phyloP scores from a whole-genome alignment of 805 yeast species.

The Saturnispora galanensis region DNA sequence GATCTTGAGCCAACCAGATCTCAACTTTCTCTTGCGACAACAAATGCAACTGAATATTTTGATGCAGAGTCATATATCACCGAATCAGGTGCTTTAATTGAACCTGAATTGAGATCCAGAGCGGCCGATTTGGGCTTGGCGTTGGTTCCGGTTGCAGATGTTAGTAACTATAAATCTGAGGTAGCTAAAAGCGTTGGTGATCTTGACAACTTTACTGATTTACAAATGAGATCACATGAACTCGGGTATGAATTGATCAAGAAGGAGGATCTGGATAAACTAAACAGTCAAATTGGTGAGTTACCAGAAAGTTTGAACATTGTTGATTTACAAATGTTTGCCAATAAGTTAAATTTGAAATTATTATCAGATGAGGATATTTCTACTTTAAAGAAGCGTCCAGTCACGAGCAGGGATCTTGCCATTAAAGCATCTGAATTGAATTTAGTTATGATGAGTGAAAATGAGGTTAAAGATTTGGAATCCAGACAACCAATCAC shows the following conservation, averaged over 20 bases:
- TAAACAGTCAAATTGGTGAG: slow-evolving; percentile 8
- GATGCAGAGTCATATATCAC: slow-evolving; percentile 4
- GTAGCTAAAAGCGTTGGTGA: slow-evolving; percentile 17
- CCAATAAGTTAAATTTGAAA: slow-evolving; percentile 25
- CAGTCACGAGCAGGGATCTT: slow-evolving; percentile 25
- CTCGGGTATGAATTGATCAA: slow-evolving; percentile 16
- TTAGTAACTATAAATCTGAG: slow-evolving; percentile 16
- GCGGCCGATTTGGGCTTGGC: slow-evolving; percentile 23
- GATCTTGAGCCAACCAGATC: background rate
- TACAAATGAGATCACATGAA: slow-evolving; percentile 11
- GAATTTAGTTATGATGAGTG: slow-evolving; percentile 29
- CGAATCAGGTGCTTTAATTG: slow-evolving; percentile 1
- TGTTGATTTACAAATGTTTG: slow-evolving; percentile 13
- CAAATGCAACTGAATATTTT: slow-evolving; percentile 3
- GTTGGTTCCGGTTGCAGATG: slow-evolving; percentile 24
- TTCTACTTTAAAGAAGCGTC: slow-evolving; percentile 21
- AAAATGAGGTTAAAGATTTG: slow-evolving; percentile 16
- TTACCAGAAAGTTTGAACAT: slow-evolving; percentile 10
- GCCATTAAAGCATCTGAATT: slow-evolving; percentile 32
- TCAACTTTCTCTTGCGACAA: background rate
- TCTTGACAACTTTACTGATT: slow-evolving; percentile 3
- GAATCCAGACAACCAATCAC: slow-evolving; percentile 12
- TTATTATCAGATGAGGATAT: slow-evolving; percentile 27
- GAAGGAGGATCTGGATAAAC: slow-evolving; percentile 9
- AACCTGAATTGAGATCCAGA: slow-evolving; percentile 21